Conservation (phyloP, 495 filamentous ascomycete species). For the Annulohypoxylon nitens region DNA sequence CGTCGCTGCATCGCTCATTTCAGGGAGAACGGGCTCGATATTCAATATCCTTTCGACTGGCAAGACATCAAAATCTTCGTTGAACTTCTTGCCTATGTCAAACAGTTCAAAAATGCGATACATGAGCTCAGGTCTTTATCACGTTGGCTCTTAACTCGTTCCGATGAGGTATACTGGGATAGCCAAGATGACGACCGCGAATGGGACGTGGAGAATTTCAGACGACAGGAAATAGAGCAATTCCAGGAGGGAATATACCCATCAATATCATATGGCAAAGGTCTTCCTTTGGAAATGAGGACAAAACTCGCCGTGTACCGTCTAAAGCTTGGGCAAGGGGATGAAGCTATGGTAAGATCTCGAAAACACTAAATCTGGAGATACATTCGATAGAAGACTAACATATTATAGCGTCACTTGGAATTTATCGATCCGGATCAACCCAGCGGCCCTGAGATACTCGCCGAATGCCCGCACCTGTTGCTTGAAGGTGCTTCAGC, state of each 20-base stretch:
- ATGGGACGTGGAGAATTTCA: slow-evolving; percentile 83
- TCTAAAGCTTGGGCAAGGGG: slow-evolving; percentile 72
- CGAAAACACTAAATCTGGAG: neutral
- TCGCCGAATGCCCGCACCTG: slow-evolving; percentile 44
- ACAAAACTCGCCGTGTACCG: slow-evolving; percentile 88
- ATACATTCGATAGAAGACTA: slow-evolving; percentile 15
- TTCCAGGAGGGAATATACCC: slow-evolving; percentile 68
- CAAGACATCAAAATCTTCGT: slow-evolving; percentile 85
- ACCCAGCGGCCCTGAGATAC: slow-evolving; percentile 24
- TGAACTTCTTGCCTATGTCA: slow-evolving; percentile 77
- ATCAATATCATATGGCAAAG: slow-evolving; percentile 74
- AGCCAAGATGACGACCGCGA: slow-evolving; percentile 85
- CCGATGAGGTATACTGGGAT: slow-evolving; percentile 84
- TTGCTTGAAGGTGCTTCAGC: slow-evolving; percentile 47
- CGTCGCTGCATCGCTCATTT: slow-evolving; percentile 69
- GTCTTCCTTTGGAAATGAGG: slow-evolving; percentile 86
- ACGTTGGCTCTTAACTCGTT: slow-evolving; percentile 85
- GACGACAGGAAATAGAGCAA: slow-evolving; percentile 70
- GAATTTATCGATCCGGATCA: slow-evolving; percentile 44
- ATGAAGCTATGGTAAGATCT: slow-evolving; percentile 80
- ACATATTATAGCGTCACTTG: slow-evolving; percentile 50
- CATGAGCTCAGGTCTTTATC: slow-evolving; percentile 74
- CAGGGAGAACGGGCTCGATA: slow-evolving; percentile 55
- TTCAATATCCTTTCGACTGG: slow-evolving; percentile 76
- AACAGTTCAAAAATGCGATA: slow-evolving; percentile 73